Percentiles rank a stretch among this genome's conserved stretches.
Conservation (phyloP, 2,329 filamentous ascomycete genomes). For the Cytospora piceae region DNA sequence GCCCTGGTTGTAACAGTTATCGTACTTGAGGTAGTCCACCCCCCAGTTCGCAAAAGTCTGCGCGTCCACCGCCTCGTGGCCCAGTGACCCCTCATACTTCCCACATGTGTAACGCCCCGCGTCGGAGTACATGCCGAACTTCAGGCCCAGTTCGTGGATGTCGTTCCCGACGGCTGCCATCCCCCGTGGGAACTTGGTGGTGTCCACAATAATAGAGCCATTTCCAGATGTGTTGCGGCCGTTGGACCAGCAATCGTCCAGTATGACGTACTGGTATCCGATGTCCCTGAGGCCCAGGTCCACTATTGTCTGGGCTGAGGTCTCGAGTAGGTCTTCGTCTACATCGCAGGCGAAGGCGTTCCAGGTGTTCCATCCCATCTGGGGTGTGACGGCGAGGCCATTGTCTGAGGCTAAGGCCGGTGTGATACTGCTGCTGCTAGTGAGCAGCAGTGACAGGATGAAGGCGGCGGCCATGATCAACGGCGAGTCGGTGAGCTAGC, state of each 20-base stretch:
- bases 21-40: constrained; percentile 58
- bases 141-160: constrained; percentile 42
- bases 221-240: constrained; percentile 35
- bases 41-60: constrained; percentile 56
- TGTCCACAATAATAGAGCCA: constrained; percentile 38
- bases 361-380: constrained; percentile 34
- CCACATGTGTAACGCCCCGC: constrained; percentile 55
- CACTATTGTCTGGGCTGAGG: constrained; percentile 33
- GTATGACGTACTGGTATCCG: constrained; percentile 38
- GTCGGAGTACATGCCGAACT: constrained; percentile 45
- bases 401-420: constrained; percentile 15
- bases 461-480: constrained; percentile 14
- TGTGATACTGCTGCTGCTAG: constrained; percentile 7
- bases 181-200: constrained; percentile 43
- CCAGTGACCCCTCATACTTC: constrained; percentile 53
- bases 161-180: constrained; percentile 42
- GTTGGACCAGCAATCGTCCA: constrained; percentile 44
- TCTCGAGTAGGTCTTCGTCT: constrained; percentile 31
- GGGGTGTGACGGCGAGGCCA: constrained; percentile 29
- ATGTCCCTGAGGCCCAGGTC: constrained; percentile 36
- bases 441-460: constrained; percentile 18
- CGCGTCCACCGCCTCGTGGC: constrained; percentile 57
- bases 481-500: background rate
- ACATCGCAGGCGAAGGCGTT: constrained; percentile 34
- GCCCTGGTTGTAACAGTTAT: constrained; percentile 48